Conservation (phyloP, 805 yeast genomes). For the Blastobotrys peoriensis region DNA sequence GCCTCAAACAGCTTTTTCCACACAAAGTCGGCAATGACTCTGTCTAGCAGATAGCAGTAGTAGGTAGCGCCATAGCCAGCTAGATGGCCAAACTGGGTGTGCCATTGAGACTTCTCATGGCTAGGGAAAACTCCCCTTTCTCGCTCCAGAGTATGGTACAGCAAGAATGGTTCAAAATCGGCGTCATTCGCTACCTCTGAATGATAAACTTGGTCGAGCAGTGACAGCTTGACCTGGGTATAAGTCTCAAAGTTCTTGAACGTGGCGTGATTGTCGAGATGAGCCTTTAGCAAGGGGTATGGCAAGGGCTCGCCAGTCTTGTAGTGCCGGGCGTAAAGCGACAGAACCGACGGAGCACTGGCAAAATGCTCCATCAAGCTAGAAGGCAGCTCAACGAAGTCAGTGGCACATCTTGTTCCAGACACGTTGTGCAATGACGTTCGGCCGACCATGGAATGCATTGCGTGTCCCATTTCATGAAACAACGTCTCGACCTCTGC, state of each 20-base stretch:
- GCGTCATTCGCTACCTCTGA: conserved; percentile 27
- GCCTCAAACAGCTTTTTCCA: conserved; percentile 67
- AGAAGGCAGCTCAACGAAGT: conserved; percentile 94
- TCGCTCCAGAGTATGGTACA: conserved; percentile 63
- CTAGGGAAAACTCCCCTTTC: conserved; percentile 60
- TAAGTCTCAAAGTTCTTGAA: conserved; percentile 68
- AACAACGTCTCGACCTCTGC: conserved; percentile 88
- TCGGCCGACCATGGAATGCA: conserved; percentile 94
- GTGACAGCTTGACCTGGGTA: conserved; percentile 85
- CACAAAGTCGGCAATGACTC: conserved; percentile 84
- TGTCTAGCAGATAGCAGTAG: conserved; percentile 83
- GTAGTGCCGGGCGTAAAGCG: conserved; percentile 66
- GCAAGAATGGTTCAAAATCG: conserved; percentile 49
- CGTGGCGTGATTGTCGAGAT: conserved; percentile 46
- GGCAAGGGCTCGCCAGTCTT: conserved; percentile 60
- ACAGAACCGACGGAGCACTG: conserved; percentile 67
- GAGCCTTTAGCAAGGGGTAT: conserved; percentile 40
- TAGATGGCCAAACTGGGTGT: conserved; percentile 88
- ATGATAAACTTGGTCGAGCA: conserved; percentile 79
- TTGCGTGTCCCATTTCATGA: conserved; percentile 99
- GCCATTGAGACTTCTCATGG: conserved; percentile 66
- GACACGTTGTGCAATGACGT: conserved; percentile 85
- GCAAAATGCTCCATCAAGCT: conserved; percentile 95
- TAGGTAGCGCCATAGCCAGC: conserved; percentile 92
- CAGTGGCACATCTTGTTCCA: conserved; percentile 94